phyloP scores from a whole-genome alignment of 129 eudicot genomes.

The Escallonia rubra region DNA sequence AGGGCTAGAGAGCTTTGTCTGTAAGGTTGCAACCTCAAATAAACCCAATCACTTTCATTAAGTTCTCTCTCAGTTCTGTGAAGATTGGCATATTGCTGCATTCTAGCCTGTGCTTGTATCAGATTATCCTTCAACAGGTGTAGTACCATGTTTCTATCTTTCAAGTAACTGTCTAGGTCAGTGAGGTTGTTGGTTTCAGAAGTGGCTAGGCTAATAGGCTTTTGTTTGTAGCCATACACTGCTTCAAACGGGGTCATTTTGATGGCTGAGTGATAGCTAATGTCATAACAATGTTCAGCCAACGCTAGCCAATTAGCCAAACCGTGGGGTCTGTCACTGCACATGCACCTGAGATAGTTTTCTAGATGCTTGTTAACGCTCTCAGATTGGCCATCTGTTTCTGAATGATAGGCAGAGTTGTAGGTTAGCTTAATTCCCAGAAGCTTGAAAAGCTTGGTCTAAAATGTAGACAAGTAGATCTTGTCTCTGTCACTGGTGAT shows the following conservation, averaged over 20 bases:
- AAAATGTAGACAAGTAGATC: not conserved
- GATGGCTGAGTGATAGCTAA: not conserved
- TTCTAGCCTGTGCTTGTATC: not conserved
- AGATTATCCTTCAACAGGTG: not conserved
- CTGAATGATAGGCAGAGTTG: not conserved
- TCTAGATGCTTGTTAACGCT: not conserved
- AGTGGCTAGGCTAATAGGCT: not conserved
- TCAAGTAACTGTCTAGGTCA: not conserved
- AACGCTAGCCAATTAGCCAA: not conserved
- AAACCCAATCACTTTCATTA: too few relatives aligned
- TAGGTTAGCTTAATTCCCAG: not conserved
- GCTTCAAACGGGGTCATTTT: not conserved
- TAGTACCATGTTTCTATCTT: not conserved
- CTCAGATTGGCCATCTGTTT: not conserved
- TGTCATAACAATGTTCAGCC: not conserved
- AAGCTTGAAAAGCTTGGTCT: not conserved
- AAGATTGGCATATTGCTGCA: not conserved
- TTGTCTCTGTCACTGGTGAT: not conserved
- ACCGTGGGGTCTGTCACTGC: not conserved
- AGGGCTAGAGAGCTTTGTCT: too few relatives aligned
- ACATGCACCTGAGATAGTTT: not conserved
- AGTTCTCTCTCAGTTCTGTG: too few relatives aligned
- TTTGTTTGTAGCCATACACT: not conserved
- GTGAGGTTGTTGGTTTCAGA: not conserved
- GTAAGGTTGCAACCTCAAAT: too few relatives aligned